These are phyloP conservation scores for Polytrichum commune DNA, from an alignment of 225 moss, liverwort and hornwort species.

Conservation along the genomic window DNA sequence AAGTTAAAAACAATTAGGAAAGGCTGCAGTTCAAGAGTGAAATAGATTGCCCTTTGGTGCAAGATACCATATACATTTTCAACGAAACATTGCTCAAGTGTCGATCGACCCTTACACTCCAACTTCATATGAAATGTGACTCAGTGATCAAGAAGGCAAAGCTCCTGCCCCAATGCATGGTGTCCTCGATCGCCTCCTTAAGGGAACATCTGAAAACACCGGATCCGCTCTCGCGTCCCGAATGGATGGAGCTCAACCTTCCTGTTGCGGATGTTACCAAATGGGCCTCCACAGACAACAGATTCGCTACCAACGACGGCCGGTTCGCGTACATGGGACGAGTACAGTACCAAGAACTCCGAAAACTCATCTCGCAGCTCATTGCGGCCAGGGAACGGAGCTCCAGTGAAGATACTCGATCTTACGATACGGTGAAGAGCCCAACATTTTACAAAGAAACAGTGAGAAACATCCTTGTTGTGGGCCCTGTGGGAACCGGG, in stretches of 20 bases:
- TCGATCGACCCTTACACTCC: too few relatives aligned
- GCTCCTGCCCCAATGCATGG: slow-evolving; percentile 28
- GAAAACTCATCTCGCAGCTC: slow-evolving; percentile 19
- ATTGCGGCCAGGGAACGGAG: slow-evolving; percentile 9
- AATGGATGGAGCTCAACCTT: slow-evolving; percentile 39
- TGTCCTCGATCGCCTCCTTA: slow-evolving; percentile 17
- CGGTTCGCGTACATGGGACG: slow-evolving; percentile 32
- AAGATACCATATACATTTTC: too few relatives aligned
- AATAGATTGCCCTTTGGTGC: too few relatives aligned
- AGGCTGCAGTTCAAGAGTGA: too few relatives aligned
- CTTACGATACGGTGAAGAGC: slow-evolving; percentile 9
- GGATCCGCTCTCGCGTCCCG: slow-evolving; percentile 9
- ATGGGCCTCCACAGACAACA: slow-evolving; percentile 6
- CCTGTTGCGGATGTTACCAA: slow-evolving; percentile 17
- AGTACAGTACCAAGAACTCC: slow-evolving; percentile 13
- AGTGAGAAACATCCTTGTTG: slow-evolving; percentile 15
- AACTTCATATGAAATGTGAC: too few relatives aligned
- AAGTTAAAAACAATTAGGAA: too few relatives aligned
- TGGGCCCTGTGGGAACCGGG: slow-evolving; percentile 19
- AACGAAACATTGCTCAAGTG: too few relatives aligned
- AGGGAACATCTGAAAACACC: slow-evolving; percentile 20
- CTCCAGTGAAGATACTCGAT: not conserved
- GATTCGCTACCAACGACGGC: slow-evolving; percentile 29
- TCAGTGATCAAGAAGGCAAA: slow-evolving; percentile 31
- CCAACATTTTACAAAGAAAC: slow-evolving; percentile 14